A percentile compares a stretch with the other conserved stretches of the same genome.
phyloP scores from a whole-genome alignment of 306 rosid genomes.

The Abrus pulchellus region DNA sequence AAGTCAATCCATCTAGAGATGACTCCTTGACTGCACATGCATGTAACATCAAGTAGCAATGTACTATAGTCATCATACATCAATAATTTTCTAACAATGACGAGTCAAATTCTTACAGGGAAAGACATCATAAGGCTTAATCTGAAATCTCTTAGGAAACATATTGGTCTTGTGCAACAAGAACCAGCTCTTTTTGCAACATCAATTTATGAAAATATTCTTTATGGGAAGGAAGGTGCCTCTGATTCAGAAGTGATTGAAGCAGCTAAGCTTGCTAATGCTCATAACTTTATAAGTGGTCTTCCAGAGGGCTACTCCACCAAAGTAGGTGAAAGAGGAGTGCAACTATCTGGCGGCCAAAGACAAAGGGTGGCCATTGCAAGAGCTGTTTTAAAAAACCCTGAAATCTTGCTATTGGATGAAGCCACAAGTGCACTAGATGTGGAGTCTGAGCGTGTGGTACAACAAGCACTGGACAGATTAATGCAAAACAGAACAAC shows the following conservation, averaged over 20 bases:
- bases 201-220: slow-evolving; percentile 83
- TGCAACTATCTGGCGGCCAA: slow-evolving; percentile 95
- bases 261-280: slow-evolving; percentile 94
- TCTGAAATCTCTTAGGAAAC: slow-evolving; percentile 81
- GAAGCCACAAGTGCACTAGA: slow-evolving; percentile 97
- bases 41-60: slow-evolving; percentile 13
- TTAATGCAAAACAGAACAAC: slow-evolving; percentile 90
- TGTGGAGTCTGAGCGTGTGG: slow-evolving; percentile 85
- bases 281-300: slow-evolving; percentile 81
- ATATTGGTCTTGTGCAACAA: slow-evolving; percentile 93
- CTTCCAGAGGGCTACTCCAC: slow-evolving; percentile 97
- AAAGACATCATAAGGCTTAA: slow-evolving; percentile 80
- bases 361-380: slow-evolving; percentile 94
- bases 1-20: neutral
- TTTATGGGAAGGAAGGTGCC: slow-evolving; percentile 89
- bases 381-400: slow-evolving; percentile 85
- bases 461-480: slow-evolving; percentile 87
- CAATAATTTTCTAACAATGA: slow-evolving; percentile 25
- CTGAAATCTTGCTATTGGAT: slow-evolving; percentile 82
- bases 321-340: slow-evolving; percentile 94
- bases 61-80: neutral
- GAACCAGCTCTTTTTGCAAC: slow-evolving; percentile 97
- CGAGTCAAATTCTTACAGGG: slow-evolving; percentile 63
- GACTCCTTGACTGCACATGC: slow-evolving; percentile 8
- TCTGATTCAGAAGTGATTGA: slow-evolving; percentile 85